Conservation (phyloP, 192 early-diverging fungal species). For the Funneliformis geosporum region DNA sequence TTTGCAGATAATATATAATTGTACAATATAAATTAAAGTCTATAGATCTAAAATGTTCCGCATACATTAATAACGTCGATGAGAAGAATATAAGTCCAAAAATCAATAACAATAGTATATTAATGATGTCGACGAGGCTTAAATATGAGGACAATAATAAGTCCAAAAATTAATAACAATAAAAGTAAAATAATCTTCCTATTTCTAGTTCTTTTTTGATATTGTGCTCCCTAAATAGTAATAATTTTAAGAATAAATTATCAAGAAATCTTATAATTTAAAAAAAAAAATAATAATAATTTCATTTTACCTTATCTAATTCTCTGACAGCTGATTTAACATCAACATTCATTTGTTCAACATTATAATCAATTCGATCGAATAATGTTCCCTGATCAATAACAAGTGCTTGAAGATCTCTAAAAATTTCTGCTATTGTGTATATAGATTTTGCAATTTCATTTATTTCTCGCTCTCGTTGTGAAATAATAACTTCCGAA, state of each 20-base stretch:
- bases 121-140: slow-evolving; percentile 48
- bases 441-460: slow-evolving; percentile 91
- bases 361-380: slow-evolving; percentile 97
- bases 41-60: no score
- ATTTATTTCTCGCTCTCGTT: slow-evolving; percentile 90
- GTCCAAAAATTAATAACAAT: slow-evolving; percentile 69
- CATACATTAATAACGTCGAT: no score
- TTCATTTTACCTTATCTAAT: slow-evolving; percentile 78
- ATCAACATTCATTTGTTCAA: slow-evolving; percentile 80
- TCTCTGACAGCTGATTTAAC: slow-evolving; percentile 84
- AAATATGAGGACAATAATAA: slow-evolving; percentile 80
- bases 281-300: no score
- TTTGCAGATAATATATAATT: no score
- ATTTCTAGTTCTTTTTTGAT: slow-evolving; percentile 80
- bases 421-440: slow-evolving; percentile 87
- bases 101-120: no score
- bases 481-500: slow-evolving; percentile 74
- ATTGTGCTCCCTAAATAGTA: slow-evolving; percentile 63
- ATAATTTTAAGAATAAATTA: not conserved
- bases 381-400: slow-evolving; percentile 97
- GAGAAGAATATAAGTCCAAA: no score
- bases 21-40: no score
- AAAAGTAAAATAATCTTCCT: slow-evolving; percentile 85
- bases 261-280: not conserved
- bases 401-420: slow-evolving; percentile 91